Conservation (phyloP, 768 basidiomycete genomes). For the Rhodotorula kratochvilovae region DNA sequence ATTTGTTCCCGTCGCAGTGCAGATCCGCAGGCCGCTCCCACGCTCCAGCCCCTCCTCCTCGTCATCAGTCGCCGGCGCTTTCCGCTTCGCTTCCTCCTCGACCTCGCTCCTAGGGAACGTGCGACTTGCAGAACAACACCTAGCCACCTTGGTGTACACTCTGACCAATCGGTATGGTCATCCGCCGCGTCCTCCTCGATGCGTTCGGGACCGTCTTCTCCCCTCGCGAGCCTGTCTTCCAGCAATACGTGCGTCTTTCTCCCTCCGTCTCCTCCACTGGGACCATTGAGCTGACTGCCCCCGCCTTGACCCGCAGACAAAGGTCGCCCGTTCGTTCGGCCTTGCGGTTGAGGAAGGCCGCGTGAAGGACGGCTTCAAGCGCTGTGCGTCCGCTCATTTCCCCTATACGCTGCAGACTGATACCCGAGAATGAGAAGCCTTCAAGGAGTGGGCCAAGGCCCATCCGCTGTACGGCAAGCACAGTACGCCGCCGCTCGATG, state of each 20-base stretch:
- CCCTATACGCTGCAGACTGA: neutral
- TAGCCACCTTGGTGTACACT: too few relatives aligned
- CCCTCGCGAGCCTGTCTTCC: conserved; percentile 13
- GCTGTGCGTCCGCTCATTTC: neutral
- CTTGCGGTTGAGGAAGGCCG: neutral
- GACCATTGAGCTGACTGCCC: neutral
- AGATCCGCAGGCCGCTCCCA: too few relatives aligned
- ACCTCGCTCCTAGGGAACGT: too few relatives aligned
- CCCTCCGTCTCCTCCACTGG: too few relatives aligned
- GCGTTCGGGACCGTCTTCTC: conserved; percentile 36
- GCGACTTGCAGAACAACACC: too few relatives aligned
- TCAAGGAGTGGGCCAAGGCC: conserved; percentile 1
- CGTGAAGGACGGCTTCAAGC: conserved; percentile 19
- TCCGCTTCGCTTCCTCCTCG: too few relatives aligned
- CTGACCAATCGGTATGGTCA: neutral
- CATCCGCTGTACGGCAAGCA: conserved; percentile 36
- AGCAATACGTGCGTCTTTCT: conserved; percentile 23
- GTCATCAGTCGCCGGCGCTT: too few relatives aligned
- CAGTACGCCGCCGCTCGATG: conserved; percentile 13
- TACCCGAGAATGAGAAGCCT: neutral
- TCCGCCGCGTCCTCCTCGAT: conserved; percentile 31
- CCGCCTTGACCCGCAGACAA: neutral
- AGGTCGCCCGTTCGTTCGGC: conserved; percentile 14
- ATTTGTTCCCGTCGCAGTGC: too few relatives aligned
- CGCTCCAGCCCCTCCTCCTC: too few relatives aligned